phyloP scores from a whole-genome alignment of 176 grass and related monocot species.

The Microstegium vimineum region DNA sequence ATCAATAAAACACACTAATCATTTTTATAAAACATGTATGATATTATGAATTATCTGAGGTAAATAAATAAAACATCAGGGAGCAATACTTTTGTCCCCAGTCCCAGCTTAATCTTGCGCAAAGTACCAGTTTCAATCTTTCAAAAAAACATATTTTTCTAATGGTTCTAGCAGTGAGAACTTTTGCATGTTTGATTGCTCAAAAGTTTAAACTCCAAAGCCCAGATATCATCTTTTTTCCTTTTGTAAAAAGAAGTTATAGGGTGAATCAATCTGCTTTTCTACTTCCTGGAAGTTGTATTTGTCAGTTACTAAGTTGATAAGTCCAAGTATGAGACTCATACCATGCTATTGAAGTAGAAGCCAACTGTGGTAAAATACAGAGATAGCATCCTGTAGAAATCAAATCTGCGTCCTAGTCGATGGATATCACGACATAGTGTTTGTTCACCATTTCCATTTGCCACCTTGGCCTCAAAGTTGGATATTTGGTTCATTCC shows the following conservation, averaged over 20 bases:
- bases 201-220: background rate
- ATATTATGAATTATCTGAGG: slow-evolving; percentile 3
- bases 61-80: slow-evolving; percentile 28
- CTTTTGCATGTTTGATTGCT: background rate
- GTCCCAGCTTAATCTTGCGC: background rate
- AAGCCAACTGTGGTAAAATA: slow-evolving; percentile 74
- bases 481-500: slow-evolving; percentile 80
- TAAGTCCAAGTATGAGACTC: slow-evolving; percentile 13
- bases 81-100: background rate
- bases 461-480: slow-evolving; percentile 77
- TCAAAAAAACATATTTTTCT: background rate
- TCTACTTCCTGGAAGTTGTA: slow-evolving; percentile 8
- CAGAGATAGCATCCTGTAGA: slow-evolving; percentile 65
- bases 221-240: background rate
- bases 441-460: slow-evolving; percentile 75
- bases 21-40: background rate
- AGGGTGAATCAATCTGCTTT: slow-evolving; percentile 9
- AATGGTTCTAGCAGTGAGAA: background rate
- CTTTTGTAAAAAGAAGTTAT: background rate
- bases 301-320: slow-evolving; percentile 19
- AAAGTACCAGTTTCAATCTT: slow-evolving; percentile 5
- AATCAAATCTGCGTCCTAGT: slow-evolving; percentile 70
- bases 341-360: slow-evolving; percentile 72
- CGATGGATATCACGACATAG: slow-evolving; percentile 70
- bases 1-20: background rate